Evolutionary conservation across 257 asterid genomes (phyloP).

Genomic region (Rauvolfia tetraphylla): DNA sequence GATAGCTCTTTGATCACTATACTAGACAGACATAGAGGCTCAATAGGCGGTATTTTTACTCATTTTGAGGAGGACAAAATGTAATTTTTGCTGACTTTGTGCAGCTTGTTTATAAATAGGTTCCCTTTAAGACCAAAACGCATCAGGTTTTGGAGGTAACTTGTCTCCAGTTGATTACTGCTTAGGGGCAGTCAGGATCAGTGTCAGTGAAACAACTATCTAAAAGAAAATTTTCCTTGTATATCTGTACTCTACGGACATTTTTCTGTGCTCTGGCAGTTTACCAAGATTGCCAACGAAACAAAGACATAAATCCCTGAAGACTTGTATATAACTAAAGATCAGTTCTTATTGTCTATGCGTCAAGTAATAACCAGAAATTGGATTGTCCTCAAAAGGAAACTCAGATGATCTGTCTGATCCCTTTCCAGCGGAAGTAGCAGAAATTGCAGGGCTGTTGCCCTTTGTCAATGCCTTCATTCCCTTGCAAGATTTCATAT

Average conservation of each 20-base stretch:
- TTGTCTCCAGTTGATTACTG: not conserved
- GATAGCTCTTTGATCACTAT: too few relatives aligned
- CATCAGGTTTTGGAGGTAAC: not conserved
- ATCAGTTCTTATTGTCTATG: conserved; percentile 18
- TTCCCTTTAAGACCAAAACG: too few relatives aligned
- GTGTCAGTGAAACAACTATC: not conserved
- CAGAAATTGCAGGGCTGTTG: conserved; percentile 22
- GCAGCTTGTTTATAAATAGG: too few relatives aligned
- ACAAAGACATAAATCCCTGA: not conserved
- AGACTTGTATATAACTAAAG: conserved; percentile 6
- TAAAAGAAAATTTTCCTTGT: not conserved
- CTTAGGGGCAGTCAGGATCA: not conserved
- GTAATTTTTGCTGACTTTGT: too few relatives aligned
- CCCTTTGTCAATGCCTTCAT: conserved; percentile 49
- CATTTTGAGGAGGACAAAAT: too few relatives aligned
- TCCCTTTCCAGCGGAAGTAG: conserved; percentile 19
- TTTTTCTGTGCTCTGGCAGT: conserved; percentile 17
- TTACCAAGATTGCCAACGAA: not conserved
- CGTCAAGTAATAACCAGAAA: conserved; percentile 40
- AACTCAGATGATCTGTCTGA: conserved; percentile 27
- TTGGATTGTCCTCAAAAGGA: conserved; percentile 14
- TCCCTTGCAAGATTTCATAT: conserved; percentile 83
- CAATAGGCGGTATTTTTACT: too few relatives aligned
- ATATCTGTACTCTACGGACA: conserved; percentile 8
- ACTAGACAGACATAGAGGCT: too few relatives aligned